Evolutionary conservation across 192 early-diverging fungal genomes (phyloP).

Genomic region (Entomortierella lignicola): DNA sequence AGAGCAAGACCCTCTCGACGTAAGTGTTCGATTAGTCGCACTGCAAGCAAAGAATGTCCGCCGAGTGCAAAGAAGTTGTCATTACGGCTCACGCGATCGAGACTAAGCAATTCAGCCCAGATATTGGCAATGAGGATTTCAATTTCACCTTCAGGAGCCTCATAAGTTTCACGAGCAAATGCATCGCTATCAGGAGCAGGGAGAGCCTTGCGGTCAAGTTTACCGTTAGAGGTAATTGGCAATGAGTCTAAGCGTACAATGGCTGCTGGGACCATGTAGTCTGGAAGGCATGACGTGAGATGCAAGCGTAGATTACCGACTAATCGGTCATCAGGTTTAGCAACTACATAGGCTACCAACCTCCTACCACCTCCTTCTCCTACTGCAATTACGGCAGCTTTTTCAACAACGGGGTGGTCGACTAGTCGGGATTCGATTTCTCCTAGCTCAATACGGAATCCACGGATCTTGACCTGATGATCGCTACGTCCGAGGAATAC

Average conservation of each 20-base stretch:
- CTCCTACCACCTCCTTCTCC: background rate
- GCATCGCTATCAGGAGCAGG: background rate
- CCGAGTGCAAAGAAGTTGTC: slow-evolving; percentile 21
- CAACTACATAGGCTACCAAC: background rate
- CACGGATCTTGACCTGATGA: too few relatives aligned
- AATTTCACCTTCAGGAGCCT: background rate
- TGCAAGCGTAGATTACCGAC: background rate
- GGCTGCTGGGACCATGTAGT: background rate
- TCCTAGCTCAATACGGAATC: too few relatives aligned
- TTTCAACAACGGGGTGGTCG: too few relatives aligned
- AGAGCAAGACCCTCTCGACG: too few relatives aligned
- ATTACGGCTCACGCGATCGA: background rate
- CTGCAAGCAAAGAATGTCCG: slow-evolving; percentile 24
- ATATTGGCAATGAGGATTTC: background rate
- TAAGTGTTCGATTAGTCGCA: slow-evolving; percentile 19
- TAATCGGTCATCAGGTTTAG: background rate
- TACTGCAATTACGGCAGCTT: too few relatives aligned
- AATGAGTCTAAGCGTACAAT: background rate
- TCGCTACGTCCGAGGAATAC: too few relatives aligned
- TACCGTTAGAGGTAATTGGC: slow-evolving; percentile 26
- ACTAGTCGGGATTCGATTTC: too few relatives aligned
- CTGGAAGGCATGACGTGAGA: background rate
- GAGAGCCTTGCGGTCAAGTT: background rate
- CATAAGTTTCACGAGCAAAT: background rate
- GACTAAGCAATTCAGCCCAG: background rate